phyloP scores from a whole-genome alignment of 129 eudicot species.

The Scalesia atractyloides region DNA sequence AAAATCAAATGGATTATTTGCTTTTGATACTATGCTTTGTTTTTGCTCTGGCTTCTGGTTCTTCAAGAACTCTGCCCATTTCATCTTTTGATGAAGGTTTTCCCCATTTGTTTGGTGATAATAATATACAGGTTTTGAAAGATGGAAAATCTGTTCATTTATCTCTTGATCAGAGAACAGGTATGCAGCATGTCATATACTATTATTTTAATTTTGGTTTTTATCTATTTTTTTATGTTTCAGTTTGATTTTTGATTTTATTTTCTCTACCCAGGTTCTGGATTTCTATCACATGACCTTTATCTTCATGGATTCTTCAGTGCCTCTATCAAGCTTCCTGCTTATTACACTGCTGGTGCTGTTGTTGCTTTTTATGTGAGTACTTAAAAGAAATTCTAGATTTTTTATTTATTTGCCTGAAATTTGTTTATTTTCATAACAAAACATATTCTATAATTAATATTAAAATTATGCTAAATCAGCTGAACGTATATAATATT shows the following conservation, averaged over 20 bases:
- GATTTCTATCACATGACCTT: conserved; percentile 86
- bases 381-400: background rate
- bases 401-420: background rate
- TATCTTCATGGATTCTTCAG: conserved; percentile 95
- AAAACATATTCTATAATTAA: too few relatives aligned
- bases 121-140: conserved; percentile 62
- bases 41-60: conserved; percentile 46
- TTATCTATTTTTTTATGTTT: background rate
- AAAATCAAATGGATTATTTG: background rate
- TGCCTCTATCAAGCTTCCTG: conserved; percentile 92
- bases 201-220: background rate
- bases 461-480: too few relatives aligned
- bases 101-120: conserved; percentile 79
- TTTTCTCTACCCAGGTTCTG: conserved; percentile 58
- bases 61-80: conserved; percentile 58
- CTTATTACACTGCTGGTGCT: conserved; percentile 96
- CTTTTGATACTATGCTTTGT: conserved; percentile 39
- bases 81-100: conserved; percentile 90
- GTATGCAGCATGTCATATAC: conserved; percentile 23
- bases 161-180: conserved; percentile 77
- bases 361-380: conserved; percentile 98
- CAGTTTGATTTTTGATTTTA: background rate
- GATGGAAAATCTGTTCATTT: conserved; percentile 90
- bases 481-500: too few relatives aligned
- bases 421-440: too few relatives aligned